Evolutionary conservation across 495 filamentous ascomycete species (phyloP), one percentile per base, ranked within the genome.

Genomic region (Beverwykella pulmonaria): DNA sequence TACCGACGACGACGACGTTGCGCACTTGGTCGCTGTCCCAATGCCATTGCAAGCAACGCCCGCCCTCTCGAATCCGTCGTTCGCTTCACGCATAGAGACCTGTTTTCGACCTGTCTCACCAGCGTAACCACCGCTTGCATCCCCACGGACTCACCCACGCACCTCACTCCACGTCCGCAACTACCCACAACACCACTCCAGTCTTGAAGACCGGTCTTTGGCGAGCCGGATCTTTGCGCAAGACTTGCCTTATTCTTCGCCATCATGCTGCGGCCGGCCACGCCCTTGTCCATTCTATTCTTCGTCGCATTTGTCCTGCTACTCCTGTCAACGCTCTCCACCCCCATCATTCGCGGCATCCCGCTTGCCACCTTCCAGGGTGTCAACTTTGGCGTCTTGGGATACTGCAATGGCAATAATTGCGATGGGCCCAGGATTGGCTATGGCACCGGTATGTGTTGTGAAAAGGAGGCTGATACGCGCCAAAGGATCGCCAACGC

Each of bases 341-440:
- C 92, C 0, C 94, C 94, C 12, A 91, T 98, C 67, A 87, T 98
- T 74, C 88, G 88, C 70, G 82, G 79, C 12, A 93, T 98, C 32
- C 91, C 92, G 1, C 81, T 98, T 9, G 92, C 89, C 19, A 88
- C 84, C 14, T 94, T 86, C 72, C 73, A 87, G 20, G 87, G 88
- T 63, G 84, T 91, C 68, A 86, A 89, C 58, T 96, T 97, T 78
- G 94, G 94, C 7, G 94, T 98, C 14, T 94, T 97, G 80, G 94
- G 94, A 12, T 96, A 87, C 71, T 98, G 94, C 78, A 80, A 87
- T 56, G 76, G 73, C 7, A 74, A 73, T 27, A 68, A 72, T 46
- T 98, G 94, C 74, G 91, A 83, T 65, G 79, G 79, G n/a, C 85
- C 92, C 62, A 82, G 87, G 72, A 82, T 98, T 65, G 94, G 95